Conservation (phyloP, 306 rosid genomes). For the Quercus agrifolia region DNA sequence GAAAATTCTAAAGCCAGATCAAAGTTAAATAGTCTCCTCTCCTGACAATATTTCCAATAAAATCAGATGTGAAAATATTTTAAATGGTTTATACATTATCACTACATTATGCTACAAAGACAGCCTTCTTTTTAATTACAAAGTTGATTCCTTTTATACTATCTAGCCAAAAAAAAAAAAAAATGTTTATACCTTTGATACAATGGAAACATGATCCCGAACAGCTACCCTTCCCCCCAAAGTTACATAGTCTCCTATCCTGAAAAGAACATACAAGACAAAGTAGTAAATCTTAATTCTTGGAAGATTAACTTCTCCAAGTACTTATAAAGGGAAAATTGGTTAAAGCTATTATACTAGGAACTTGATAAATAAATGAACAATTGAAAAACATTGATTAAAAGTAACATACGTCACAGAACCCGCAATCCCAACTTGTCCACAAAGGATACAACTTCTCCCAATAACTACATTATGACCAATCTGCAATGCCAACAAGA, state of each 20-base stretch:
- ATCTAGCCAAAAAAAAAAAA: slow-evolving; percentile 4
- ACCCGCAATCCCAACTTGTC: slow-evolving; percentile 96
- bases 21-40: too few species aligned
- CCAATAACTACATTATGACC: slow-evolving; percentile 90
- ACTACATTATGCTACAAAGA: slow-evolving; percentile 1
- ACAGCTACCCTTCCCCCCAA: slow-evolving; percentile 95
- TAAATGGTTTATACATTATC: background rate
- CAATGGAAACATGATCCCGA: slow-evolving; percentile 76
- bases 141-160: slow-evolving; percentile 55
- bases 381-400: background rate
- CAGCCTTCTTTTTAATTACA: slow-evolving; percentile 4
- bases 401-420: slow-evolving; percentile 65
- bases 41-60: background rate
- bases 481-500: slow-evolving; percentile 58
- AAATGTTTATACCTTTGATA: slow-evolving; percentile 51
- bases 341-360: slow-evolving; percentile 2
- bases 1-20: background rate
- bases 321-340: slow-evolving; percentile 16
- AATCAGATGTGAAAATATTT: background rate
- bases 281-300: background rate
- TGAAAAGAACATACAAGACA: slow-evolving; percentile 29
- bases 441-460: slow-evolving; percentile 83
- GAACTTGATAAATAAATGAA: background rate
- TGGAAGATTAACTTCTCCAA: slow-evolving; percentile 8
- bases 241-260: slow-evolving; percentile 84